These are phyloP conservation scores for Coleophoma crateriformis DNA, from an alignment of 2,329 filamentous ascomycete species.

Conservation along the genomic window DNA sequence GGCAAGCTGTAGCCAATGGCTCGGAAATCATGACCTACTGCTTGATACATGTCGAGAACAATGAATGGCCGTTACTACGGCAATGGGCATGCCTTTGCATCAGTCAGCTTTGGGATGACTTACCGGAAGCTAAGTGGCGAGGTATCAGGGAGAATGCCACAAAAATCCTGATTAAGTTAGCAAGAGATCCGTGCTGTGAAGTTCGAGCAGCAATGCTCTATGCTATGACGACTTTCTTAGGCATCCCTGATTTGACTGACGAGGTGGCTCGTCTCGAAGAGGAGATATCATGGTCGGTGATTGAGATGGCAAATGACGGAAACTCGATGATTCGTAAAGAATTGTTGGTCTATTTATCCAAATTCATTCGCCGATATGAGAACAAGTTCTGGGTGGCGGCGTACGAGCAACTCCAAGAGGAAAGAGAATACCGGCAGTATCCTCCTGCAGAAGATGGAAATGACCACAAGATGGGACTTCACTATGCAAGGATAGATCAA, in stretches of 20 bases:
- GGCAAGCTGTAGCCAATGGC: slow-evolving; percentile 85
- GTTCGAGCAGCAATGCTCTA: slow-evolving; percentile 91
- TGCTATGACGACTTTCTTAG: slow-evolving; percentile 88
- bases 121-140: slow-evolving; percentile 90
- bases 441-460: slow-evolving; percentile 50
- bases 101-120: slow-evolving; percentile 89
- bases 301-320: slow-evolving; percentile 90
- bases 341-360: slow-evolving; percentile 86
- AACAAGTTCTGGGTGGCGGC: slow-evolving; percentile 88
- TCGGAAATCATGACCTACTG: slow-evolving; percentile 88
- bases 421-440: slow-evolving; percentile 62
- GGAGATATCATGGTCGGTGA: slow-evolving; percentile 78
- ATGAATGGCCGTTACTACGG: slow-evolving; percentile 79
- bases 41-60: slow-evolving; percentile 74
- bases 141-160: slow-evolving; percentile 84
- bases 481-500: slow-evolving; percentile 52
- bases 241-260: slow-evolving; percentile 86
- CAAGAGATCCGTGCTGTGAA: slow-evolving; percentile 83
- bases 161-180: slow-evolving; percentile 59
- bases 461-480: slow-evolving; percentile 56
- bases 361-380: slow-evolving; percentile 85
- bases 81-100: slow-evolving; percentile 97
- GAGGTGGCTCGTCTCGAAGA: slow-evolving; percentile 90
- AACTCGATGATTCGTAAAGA: slow-evolving; percentile 93
- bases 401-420: slow-evolving; percentile 84